Evolutionary conservation across 2,329 filamentous ascomycete species (phyloP), one percentile per base, ranked within the genome.

Genomic region (Xylariaceae sp.): DNA sequence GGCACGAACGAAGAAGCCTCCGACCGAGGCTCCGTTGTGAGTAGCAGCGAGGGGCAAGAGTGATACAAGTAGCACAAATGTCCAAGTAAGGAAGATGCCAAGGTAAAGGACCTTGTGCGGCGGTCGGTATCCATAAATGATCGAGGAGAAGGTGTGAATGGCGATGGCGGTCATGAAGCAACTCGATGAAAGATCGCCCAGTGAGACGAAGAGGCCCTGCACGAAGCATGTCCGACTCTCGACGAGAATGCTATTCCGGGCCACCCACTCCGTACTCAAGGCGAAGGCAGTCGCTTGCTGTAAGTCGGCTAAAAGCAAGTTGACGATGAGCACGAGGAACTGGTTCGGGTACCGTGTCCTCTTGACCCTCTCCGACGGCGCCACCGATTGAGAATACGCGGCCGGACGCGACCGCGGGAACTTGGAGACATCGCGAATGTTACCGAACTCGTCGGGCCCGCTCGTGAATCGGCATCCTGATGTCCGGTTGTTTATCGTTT

Each of bases 181-280:
- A 62, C 85, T 87, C 23, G 83, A 86, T 0, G 85, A 79, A 56
- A 90, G 68, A 68, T 88, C 86, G 35, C 87, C 88, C 0, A 81
- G 82, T 3, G 85, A 87, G 2, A 89, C 76, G 52, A 89, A 83
- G 72, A 86, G 85, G n/a, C 86, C 87, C 71, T 90, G 87, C 0
- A 80, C 80, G 67, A 76, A 81, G 72, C 87, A 90, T 4, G 80
- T 75, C 1, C 76, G 65, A 0, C 79, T 80, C 2, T 78, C 77
- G 1, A 85, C 82, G 1, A 78, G 67, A 13, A 89, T 79, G 0
- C 74, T 76, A 69, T 87, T 76, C 11, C 75, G 70, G 1, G 73
- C 70, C 4, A 88, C 74, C 81, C 86, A 87, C 42, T 80, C 74
- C 3, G 80, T 78, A 62, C 86, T 88, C 53, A 89, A 75, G 49